A percentile compares a stretch with the other conserved stretches of the same genome.
Conservation (phyloP, 1,284 basidiomycete genomes). For the Pholiota adiposa region DNA sequence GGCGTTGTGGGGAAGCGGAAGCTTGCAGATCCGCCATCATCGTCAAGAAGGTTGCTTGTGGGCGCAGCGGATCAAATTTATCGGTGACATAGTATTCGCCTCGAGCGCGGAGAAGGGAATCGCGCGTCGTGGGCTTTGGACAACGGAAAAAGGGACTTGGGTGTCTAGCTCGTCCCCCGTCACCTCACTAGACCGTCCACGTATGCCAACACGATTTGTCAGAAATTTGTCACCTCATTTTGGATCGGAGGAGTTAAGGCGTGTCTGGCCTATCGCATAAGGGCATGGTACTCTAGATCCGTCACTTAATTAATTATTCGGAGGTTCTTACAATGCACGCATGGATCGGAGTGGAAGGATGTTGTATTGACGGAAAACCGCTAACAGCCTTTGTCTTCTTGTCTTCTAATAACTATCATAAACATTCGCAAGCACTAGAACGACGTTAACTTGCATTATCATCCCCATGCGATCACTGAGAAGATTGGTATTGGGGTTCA, state of each 20-base stretch:
- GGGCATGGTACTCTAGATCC: not conserved
- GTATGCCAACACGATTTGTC: not conserved
- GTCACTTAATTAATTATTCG: not conserved
- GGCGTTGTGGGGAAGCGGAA: conserved; percentile 13
- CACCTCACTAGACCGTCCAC: not conserved
- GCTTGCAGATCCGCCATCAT: conserved; percentile 5
- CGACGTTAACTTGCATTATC: too few species aligned
- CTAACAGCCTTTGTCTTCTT: not conserved
- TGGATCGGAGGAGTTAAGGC: not conserved
- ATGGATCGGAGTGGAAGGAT: not conserved
- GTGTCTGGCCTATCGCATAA: not conserved
- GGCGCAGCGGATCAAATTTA: conserved; percentile 4
- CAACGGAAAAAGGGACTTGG: too few species aligned
- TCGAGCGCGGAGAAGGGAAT: not conserved
- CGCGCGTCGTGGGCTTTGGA: not conserved
- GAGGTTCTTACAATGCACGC: not conserved
- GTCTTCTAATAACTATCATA: not conserved
- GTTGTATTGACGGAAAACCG: not conserved
- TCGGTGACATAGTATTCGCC: not conserved
- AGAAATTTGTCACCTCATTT: too few species aligned
- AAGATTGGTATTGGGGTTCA: not conserved
- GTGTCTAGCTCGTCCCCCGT: too few species aligned
- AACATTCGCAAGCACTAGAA: not conserved
- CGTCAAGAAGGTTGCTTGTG: conserved; percentile 1
- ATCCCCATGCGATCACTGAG: not conserved